Evolutionary conservation across 2,329 filamentous ascomycete genomes (phyloP).

Genomic region (Penicillium sp.): DNA sequence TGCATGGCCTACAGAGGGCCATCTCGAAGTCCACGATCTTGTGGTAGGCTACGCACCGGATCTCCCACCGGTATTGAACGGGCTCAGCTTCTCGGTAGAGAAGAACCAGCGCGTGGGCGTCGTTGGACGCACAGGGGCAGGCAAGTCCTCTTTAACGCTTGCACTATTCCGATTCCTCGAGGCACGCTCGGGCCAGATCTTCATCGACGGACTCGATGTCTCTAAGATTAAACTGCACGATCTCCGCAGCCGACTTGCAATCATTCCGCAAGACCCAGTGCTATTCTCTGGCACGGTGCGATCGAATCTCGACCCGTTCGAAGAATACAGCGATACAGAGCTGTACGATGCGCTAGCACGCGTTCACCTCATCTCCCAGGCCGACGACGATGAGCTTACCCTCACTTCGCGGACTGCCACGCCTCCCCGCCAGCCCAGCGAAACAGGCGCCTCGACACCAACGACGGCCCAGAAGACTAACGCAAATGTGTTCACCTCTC

Average conservation of each 20-base stretch:
- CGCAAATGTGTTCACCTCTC: conserved; percentile 64
- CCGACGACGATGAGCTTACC: conserved; percentile 62
- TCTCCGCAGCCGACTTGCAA: conserved; percentile 70
- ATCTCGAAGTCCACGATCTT: conserved; percentile 69
- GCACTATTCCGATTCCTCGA: conserved; percentile 34
- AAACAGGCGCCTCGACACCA: conserved; percentile 20
- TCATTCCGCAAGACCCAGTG: conserved; percentile 80
- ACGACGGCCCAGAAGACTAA: conserved; percentile 47
- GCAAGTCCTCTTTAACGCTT: conserved; percentile 35
- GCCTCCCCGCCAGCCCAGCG: conserved; percentile 53
- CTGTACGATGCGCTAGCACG: conserved; percentile 67
- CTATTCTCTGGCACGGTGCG: conserved; percentile 77
- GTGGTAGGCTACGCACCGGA: conserved; percentile 70
- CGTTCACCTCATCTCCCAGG: conserved; percentile 57
- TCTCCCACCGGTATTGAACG: conserved; percentile 48
- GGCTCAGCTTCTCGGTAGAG: conserved; percentile 26
- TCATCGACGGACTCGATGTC: conserved; percentile 48
- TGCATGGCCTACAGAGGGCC: conserved; percentile 53
- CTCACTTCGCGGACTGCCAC: conserved; percentile 65
- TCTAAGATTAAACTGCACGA: conserved; percentile 50
- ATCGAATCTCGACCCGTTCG: conserved; percentile 74
- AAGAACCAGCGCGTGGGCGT: conserved; percentile 32
- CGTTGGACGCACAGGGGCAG: conserved; percentile 36
- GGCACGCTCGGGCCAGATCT: conserved; percentile 24
- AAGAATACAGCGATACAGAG: conserved; percentile 65